Percentiles rank a stretch among this genome's conserved stretches.
Conservation (phyloP, 805 yeast genomes). For the Kodamaea sagamina region DNA sequence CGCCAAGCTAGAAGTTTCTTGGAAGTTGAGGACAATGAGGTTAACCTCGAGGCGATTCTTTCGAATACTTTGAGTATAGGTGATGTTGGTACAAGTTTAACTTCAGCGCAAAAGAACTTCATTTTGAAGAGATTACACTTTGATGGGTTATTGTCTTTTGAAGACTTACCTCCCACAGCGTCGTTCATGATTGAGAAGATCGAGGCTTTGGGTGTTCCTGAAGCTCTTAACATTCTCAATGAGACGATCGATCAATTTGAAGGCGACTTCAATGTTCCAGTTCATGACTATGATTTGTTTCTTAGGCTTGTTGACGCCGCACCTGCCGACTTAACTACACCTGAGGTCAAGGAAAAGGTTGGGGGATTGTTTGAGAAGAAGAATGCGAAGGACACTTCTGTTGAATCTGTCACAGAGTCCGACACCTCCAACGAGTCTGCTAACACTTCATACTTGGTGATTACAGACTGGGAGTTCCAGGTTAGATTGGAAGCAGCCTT, state of each 20-base stretch:
- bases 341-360: not conserved
- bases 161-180: slow-evolving; percentile 33
- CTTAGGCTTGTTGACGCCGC: slow-evolving; percentile 17
- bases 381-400: not conserved
- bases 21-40: slow-evolving; percentile 15
- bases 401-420: not conserved
- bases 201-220: slow-evolving; percentile 33
- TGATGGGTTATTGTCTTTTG: slow-evolving; percentile 28
- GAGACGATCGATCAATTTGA: slow-evolving; percentile 41
- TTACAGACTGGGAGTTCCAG: slow-evolving; percentile 37
- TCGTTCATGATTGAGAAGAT: slow-evolving; percentile 32
- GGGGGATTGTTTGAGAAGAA: not conserved
- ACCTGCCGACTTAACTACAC: not conserved
- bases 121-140: slow-evolving; percentile 30
- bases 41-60: slow-evolving; percentile 21
- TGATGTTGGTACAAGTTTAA: slow-evolving; percentile 26
- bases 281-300: slow-evolving; percentile 36
- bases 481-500: slow-evolving; percentile 39
- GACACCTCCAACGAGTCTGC: not conserved
- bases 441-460: slow-evolving; percentile 2
- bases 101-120: slow-evolving; percentile 29
- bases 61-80: slow-evolving; percentile 25
- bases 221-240: slow-evolving; percentile 41
- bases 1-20: not conserved
- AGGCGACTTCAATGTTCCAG: slow-evolving; percentile 51